phyloP scores from a whole-genome alignment of 140 eudicot species.

The Flaveria floridana region DNA sequence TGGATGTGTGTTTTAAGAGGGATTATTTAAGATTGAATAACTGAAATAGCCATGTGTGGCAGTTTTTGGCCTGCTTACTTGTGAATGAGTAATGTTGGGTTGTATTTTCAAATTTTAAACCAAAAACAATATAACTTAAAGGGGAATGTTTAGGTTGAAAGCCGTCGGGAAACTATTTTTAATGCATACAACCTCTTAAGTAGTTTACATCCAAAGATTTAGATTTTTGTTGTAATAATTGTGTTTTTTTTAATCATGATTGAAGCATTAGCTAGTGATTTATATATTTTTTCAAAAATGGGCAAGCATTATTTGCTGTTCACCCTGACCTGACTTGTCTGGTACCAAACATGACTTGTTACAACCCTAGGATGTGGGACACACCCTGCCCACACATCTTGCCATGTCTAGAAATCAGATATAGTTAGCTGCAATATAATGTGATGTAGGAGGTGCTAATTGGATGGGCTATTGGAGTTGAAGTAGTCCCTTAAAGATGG shows the following conservation, averaged over 20 bases:
- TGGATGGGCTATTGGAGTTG: too few species aligned
- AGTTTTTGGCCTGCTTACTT: not conserved
- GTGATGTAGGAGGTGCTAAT: too few species aligned
- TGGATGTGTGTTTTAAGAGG: not conserved
- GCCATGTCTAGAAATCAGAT: too few species aligned
- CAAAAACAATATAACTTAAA: not conserved
- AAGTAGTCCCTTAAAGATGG: too few species aligned
- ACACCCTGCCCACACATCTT: too few species aligned
- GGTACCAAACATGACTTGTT: too few species aligned
- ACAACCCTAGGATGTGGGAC: too few species aligned
- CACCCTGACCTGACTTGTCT: too few species aligned
- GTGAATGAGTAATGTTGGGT: not conserved
- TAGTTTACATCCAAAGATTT: not conserved
- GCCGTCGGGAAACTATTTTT: not conserved
- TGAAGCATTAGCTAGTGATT: not conserved
- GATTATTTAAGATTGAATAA: not conserved
- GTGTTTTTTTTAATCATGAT: not conserved
- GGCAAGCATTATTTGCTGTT: too few species aligned
- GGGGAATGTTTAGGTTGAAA: constrained; percentile 9
- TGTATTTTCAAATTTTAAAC: not conserved
- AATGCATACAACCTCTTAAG: not conserved
- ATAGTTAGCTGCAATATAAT: too few species aligned
- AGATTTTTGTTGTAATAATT: not conserved
- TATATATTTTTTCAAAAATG: not conserved
- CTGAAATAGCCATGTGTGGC: not conserved